Evolutionary conservation across 768 basidiomycete species (phyloP).

Genomic region (Termitomyces sp.): DNA sequence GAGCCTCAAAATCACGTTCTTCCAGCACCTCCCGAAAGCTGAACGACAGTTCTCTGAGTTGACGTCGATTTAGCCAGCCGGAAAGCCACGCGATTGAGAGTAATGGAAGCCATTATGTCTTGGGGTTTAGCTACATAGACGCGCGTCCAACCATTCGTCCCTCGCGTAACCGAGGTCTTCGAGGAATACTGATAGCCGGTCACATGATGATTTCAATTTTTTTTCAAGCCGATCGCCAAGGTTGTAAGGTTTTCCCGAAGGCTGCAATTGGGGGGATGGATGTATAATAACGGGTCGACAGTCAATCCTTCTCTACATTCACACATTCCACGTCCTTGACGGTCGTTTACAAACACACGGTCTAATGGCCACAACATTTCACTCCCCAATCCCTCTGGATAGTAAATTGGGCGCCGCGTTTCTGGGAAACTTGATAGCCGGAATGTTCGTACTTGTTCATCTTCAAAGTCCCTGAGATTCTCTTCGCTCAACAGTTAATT

Average conservation of each 20-base stretch:
- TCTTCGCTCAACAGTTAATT: conserved; percentile 2
- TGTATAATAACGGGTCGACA: neutral
- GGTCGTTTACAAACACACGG: neutral
- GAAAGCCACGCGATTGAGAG: neutral
- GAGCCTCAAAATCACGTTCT: neutral
- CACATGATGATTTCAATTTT: neutral
- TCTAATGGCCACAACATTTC: neutral
- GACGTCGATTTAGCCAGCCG: no score
- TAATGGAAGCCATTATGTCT: neutral
- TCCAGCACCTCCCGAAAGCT: neutral
- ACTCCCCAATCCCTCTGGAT: conserved; percentile 17
- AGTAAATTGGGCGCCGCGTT: conserved; percentile 41
- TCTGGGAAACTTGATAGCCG: conserved; percentile 5
- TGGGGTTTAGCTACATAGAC: neutral
- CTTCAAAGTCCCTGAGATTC: conserved; percentile 25
- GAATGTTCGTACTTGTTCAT: neutral
- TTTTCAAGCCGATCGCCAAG: neutral
- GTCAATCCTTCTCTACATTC: neutral
- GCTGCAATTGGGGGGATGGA: neutral
- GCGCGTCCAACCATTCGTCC: neutral
- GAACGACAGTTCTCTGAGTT: neutral
- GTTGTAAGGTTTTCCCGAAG: neutral
- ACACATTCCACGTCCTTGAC: neutral
- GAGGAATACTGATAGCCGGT: neutral
- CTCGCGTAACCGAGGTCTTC: neutral